These are phyloP conservation scores for Ophiocordyceps sinensis DNA, from an alignment of 2,329 filamentous ascomycete genomes.

Conservation along the genomic window DNA sequence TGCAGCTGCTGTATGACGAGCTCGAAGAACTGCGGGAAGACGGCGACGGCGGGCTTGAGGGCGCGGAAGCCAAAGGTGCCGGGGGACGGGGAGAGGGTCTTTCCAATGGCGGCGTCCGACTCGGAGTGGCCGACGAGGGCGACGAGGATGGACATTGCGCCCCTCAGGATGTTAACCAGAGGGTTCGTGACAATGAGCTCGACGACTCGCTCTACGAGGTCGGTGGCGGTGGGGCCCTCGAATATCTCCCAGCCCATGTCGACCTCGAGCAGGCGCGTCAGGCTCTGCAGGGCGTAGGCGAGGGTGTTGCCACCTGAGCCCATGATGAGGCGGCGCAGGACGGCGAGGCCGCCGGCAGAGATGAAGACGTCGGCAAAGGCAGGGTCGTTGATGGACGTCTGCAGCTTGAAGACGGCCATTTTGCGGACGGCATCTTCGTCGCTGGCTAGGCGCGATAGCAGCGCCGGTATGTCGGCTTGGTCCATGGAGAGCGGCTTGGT, in stretches of 20 bases:
- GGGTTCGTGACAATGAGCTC: constrained; percentile 90
- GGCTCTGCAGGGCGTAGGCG: constrained; percentile 83
- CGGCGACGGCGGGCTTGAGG: constrained; percentile 78
- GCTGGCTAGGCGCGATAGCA: constrained; percentile 48
- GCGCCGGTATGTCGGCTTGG: constrained; percentile 51
- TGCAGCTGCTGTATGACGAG: constrained; percentile 84
- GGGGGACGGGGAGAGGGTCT: constrained; percentile 21
- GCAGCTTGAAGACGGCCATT: constrained; percentile 98
- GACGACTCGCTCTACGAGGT: constrained; percentile 64
- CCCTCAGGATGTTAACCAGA: constrained; percentile 90
- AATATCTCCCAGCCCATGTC: constrained; percentile 97
- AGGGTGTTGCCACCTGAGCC: constrained; percentile 82
- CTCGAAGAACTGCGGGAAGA: constrained; percentile 88
- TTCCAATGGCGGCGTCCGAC: constrained; percentile 24
- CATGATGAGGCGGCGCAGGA: constrained; percentile 72
- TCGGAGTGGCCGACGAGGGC: constrained; percentile 82
- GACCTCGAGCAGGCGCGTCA: constrained; percentile 78
- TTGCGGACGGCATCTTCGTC: constrained; percentile 86
- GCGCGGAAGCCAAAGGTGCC: constrained; percentile 77
- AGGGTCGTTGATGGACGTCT: constrained; percentile 87
- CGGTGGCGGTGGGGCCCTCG: constrained; percentile 44
- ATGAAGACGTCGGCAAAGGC: constrained; percentile 96
- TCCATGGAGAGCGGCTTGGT: constrained; percentile 31
- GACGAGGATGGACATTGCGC: constrained; percentile 92
- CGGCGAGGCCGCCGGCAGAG: constrained; percentile 67